Conservation (phyloP, 768 basidiomycete genomes). For the Boletus pseudo-olivaceus region DNA sequence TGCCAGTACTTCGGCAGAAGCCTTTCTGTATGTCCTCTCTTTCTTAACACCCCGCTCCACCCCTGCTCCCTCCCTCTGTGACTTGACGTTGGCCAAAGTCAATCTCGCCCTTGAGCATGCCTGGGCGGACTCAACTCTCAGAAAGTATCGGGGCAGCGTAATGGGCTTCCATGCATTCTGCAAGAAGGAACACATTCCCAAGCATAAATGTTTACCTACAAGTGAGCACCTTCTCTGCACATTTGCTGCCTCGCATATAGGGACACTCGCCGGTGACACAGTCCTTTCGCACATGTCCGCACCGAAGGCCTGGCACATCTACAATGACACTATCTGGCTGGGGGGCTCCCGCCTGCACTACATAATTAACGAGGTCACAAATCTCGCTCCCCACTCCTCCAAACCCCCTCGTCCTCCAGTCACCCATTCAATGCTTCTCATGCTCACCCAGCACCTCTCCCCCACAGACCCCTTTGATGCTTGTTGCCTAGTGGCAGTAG, state of each 20-base stretch:
- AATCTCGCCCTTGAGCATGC: background rate
- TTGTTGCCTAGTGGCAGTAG: background rate
- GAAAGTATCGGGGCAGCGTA: background rate
- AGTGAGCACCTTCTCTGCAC: slow-evolving; percentile 26
- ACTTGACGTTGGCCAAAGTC: no score
- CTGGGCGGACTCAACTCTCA: slow-evolving; percentile 8
- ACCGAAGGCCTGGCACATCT: slow-evolving; percentile 34
- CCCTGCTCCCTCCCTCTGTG: no score
- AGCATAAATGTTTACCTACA: slow-evolving; percentile 15
- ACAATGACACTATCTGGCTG: slow-evolving; percentile 10
- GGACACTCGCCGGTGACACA: background rate
- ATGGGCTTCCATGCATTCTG: slow-evolving; percentile 20
- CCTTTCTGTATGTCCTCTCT: no score
- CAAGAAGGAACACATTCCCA: slow-evolving; percentile 14
- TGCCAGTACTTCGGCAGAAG: no score
- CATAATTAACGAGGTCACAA: slow-evolving; percentile 23
- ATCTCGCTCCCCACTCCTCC: slow-evolving; percentile 28
- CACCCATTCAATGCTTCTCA: slow-evolving; percentile 4
- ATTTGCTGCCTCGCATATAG: slow-evolving; percentile 19
- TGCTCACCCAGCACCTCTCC: slow-evolving; percentile 8
- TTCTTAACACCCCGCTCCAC: no score
- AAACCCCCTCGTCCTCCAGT: background rate
- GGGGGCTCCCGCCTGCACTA: background rate
- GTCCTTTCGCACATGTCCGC: background rate
- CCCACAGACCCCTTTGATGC: background rate